These are phyloP conservation scores for Rubia yunnanensis DNA, from an alignment of 257 asterid genomes.

Conservation along the genomic window DNA sequence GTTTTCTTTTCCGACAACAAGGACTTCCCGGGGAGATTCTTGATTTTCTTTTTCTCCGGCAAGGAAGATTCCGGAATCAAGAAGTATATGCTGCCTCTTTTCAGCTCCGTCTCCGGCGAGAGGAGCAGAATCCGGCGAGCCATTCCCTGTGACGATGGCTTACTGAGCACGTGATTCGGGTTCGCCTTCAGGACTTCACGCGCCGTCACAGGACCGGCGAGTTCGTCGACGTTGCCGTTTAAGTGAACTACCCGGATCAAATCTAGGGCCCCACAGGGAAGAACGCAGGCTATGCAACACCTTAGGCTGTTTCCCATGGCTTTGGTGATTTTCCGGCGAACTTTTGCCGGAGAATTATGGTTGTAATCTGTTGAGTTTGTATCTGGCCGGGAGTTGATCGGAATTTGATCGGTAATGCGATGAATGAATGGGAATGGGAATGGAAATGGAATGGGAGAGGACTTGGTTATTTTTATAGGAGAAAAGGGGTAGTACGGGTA, in stretches of 20 bases:
- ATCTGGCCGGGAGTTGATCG: neutral
- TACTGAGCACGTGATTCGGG: constrained; percentile 68
- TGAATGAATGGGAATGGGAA: neutral
- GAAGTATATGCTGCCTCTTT: constrained; percentile 90
- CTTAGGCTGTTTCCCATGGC: constrained; percentile 76
- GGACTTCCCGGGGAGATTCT: constrained; percentile 13
- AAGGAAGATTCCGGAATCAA: constrained; percentile 66
- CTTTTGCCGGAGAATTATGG: neutral
- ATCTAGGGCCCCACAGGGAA: constrained; percentile 96
- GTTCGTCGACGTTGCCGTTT: constrained; percentile 70
- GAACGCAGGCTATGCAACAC: constrained; percentile 95
- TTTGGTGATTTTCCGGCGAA: neutral
- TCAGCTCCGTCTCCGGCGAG: constrained; percentile 73
- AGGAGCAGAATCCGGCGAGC: constrained; percentile 56
- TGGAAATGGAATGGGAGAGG: constrained; percentile 10
- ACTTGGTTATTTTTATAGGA: constrained; percentile 19
- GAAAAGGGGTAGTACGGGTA: constrained; percentile 15
- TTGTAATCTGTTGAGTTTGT: neutral
- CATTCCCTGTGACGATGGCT: constrained; percentile 51
- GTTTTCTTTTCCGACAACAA: constrained; percentile 22
- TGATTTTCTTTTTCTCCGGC: constrained; percentile 37
- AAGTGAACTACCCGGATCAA: constrained; percentile 86
- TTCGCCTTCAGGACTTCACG: constrained; percentile 50
- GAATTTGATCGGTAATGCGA: neutral
- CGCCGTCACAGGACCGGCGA: constrained; percentile 67